Percentiles rank a stretch among this genome's conserved stretches.
These are phyloP conservation scores for Amanita polypyramis DNA, from an alignment of 768 basidiomycete genomes.

Conservation along the genomic window DNA sequence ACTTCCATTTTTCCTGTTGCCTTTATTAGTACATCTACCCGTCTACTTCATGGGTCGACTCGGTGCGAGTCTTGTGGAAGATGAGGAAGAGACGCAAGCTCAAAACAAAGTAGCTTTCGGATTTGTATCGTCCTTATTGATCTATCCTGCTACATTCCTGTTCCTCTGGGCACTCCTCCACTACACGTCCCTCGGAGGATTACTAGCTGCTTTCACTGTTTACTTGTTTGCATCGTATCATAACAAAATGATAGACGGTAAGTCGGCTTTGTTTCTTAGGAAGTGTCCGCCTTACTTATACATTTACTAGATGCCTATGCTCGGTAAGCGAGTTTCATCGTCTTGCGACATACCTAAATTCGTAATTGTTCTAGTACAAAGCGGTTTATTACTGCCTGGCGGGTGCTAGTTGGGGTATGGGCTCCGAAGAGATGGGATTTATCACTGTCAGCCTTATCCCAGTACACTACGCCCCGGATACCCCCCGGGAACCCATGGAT, in stretches of 20 bases:
- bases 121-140: slow-evolving; percentile 56
- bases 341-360: slow-evolving; percentile 6
- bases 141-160: slow-evolving; percentile 81
- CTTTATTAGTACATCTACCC: slow-evolving; percentile 75
- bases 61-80: slow-evolving; percentile 63
- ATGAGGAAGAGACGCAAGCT: slow-evolving; percentile 92
- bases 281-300: slow-evolving; percentile 9
- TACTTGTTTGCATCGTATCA: slow-evolving; percentile 83
- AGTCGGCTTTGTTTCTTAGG: slow-evolving; percentile 12
- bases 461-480: slow-evolving; percentile 54
- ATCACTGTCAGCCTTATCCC: slow-evolving; percentile 58
- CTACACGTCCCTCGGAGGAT: slow-evolving; percentile 63
- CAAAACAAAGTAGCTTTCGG: slow-evolving; percentile 96
- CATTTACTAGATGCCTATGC: slow-evolving; percentile 55
- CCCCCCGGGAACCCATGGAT: slow-evolving; percentile 71
- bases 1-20: slow-evolving; percentile 85
- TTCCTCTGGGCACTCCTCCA: slow-evolving; percentile 77
- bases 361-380: slow-evolving; percentile 52
- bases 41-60: slow-evolving; percentile 74
- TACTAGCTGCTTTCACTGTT: slow-evolving; percentile 57
- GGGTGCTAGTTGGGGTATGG: slow-evolving; percentile 94
- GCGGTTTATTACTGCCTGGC: slow-evolving; percentile 88
- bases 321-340: slow-evolving; percentile 37
- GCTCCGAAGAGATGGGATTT: slow-evolving; percentile 77
- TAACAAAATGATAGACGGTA: slow-evolving; percentile 74